Base-by-base conservation (phyloP, 2,329 filamentous ascomycete species). In the Alternaria longipes region DNA sequence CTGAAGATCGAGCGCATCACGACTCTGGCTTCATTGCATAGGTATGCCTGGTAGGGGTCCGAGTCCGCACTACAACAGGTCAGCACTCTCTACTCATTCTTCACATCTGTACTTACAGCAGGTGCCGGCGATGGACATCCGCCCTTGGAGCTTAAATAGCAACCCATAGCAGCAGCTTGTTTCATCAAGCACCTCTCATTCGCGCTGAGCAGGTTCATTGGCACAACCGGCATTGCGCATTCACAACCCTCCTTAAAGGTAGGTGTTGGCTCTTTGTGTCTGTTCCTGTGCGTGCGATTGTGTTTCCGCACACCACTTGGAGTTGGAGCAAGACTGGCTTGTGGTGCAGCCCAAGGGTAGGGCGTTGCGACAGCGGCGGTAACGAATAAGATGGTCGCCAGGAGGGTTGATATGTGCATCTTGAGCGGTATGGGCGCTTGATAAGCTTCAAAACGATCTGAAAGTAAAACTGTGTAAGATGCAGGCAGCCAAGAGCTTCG, bases 181-280 rank as follows among this genome's bases (percentile, higher is more conserved):
- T 67, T 59, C 62, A 69, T 65, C 46, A 64, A 54, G 52, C 66
- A 69, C 54, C 53, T 65, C 65, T 76, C 72, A 8, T 66, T 64
- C 14, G 58, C 55, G 22, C 54, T 67, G 44, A 76, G 62, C 59
- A 69, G 34, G 47, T 73, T 65, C 34, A 65, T 56, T 2, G 74
- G 74, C 12, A 76, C 60, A 32, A 76, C 59, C 1, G 74, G 70
- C 54, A 66, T 66, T 8, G 55, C 22, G 47, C 73, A 76, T 11
- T 72, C 60, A 50, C 74, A 76, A 12, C 36, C 24, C 14, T 49
- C 22, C 44, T 70, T 71, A 59, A 76, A 76, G 1, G 62, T 68
- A 3, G 74, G 74, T 7, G 70, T 74, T 2, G 64, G 71, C 56
- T 73, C 73, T 18, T 69, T 69, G 9, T 63, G 68, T 16, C 18